Evolutionary conservation across 2,329 filamentous ascomycete genomes (phyloP).

Genomic region (Curvularia sp.): DNA sequence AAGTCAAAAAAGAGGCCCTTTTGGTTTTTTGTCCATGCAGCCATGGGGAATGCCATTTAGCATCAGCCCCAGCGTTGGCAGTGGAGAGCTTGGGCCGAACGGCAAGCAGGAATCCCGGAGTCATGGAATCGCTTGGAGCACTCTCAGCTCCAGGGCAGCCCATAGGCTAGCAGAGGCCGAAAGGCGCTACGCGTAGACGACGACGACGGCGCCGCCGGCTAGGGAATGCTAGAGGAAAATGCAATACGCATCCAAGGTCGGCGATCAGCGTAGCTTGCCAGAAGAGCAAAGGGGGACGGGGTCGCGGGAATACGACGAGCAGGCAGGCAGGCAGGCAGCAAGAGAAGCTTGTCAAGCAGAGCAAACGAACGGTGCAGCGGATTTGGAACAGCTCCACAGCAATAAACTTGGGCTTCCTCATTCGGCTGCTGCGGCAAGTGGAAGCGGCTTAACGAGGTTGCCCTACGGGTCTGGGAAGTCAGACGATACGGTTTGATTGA

Average conservation of each 20-base stretch:
- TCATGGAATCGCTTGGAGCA: slow-evolving; percentile 28
- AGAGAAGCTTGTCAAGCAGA: not conserved
- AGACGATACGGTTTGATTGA: slow-evolving; percentile 44
- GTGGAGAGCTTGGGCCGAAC: slow-evolving; percentile 31
- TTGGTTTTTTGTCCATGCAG: slow-evolving; percentile 29
- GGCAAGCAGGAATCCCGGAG: slow-evolving; percentile 32
- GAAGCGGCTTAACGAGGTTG: slow-evolving; percentile 26
- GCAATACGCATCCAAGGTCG: slow-evolving; percentile 31
- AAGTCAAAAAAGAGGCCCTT: slow-evolving; percentile 21
- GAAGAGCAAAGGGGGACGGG: slow-evolving; percentile 14
- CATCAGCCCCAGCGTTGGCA: slow-evolving; percentile 20
- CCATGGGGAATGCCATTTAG: slow-evolving; percentile 16
- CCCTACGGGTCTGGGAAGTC: slow-evolving; percentile 32
- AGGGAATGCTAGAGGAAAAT: slow-evolving; percentile 28
- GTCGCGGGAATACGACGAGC: slow-evolving; percentile 32
- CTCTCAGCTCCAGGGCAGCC: slow-evolving; percentile 18
- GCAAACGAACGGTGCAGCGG: not conserved
- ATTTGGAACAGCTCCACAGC: slow-evolving; percentile 31
- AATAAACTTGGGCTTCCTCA: slow-evolving; percentile 39
- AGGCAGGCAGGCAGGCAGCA: slow-evolving; percentile 16
- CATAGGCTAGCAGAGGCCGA: slow-evolving; percentile 15
- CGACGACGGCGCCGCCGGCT: slow-evolving; percentile 9
- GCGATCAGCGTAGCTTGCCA: slow-evolving; percentile 34
- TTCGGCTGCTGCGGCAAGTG: slow-evolving; percentile 50
- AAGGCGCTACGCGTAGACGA: slow-evolving; percentile 22